Evolutionary conservation across 2,329 filamentous ascomycete species (phyloP).

Genomic region (Neofusicoccum cordaticola): DNA sequence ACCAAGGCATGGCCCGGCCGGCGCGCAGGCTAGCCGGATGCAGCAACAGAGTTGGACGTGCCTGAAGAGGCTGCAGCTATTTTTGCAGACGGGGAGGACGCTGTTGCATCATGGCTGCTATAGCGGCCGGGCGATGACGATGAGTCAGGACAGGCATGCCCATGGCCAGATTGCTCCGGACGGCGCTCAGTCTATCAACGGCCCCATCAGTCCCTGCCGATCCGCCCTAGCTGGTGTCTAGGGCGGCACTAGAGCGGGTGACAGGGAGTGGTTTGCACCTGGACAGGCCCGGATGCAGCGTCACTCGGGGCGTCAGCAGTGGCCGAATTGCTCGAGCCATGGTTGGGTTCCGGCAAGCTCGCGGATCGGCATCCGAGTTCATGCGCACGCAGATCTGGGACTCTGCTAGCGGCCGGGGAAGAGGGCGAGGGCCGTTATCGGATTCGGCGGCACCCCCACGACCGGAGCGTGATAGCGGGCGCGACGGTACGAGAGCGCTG

Average conservation of each 20-base stretch:
- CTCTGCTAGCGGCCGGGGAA: not conserved
- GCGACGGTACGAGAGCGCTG: not conserved
- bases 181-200: not conserved
- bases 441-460: not conserved
- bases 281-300: conserved; percentile 6
- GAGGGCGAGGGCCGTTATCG: conserved; percentile 1
- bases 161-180: not conserved
- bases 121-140: not conserved
- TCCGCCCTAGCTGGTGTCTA: conserved; percentile 9
- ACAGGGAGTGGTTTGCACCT: not conserved
- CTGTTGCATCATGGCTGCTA: not conserved
- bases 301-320: not conserved
- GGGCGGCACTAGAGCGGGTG: not conserved
- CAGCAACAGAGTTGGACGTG: conserved; percentile 1
- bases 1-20: too few relatives aligned
- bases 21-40: not conserved
- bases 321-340: not conserved
- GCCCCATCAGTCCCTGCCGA: conserved; percentile 12
- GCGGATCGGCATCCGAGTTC: conserved; percentile 9
- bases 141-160: not conserved
- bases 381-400: conserved; percentile 8
- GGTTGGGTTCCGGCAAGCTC: conserved; percentile 12
- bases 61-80: conserved; percentile 4
- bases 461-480: not conserved
- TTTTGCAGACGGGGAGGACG: not conserved